Evolutionary conservation across 2,329 filamentous ascomycete species (phyloP).

Genomic region (Beauveria asiatica): DNA sequence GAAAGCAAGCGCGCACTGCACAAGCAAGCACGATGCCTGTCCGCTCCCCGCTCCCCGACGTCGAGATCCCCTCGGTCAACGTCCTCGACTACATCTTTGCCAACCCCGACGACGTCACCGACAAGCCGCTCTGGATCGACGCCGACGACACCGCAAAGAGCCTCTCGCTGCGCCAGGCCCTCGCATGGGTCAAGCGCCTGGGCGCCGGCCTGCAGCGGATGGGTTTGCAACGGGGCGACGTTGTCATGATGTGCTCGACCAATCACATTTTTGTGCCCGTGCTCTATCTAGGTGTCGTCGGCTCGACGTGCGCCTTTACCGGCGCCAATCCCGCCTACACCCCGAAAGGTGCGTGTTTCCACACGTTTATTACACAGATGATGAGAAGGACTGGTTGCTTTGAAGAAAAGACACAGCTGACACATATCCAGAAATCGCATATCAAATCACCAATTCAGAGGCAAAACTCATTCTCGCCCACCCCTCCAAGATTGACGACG

Average conservation of each 20-base stretch:
- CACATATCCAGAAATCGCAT: constrained; percentile 34
- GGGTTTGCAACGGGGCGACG: constrained; percentile 38
- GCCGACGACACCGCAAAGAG: constrained; percentile 33
- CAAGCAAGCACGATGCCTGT: constrained; percentile 27
- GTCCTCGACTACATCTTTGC: constrained; percentile 30
- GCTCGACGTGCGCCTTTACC: constrained; percentile 44
- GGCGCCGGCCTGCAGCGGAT: constrained; percentile 37
- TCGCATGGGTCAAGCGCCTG: constrained; percentile 44
- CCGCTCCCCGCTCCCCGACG: constrained; percentile 31
- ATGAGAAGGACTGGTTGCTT: too few relatives aligned
- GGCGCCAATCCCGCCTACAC: constrained; percentile 46
- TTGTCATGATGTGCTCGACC: constrained; percentile 44
- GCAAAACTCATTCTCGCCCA: constrained; percentile 43
- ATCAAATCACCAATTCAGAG: constrained; percentile 42
- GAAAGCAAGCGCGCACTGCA: neutral
- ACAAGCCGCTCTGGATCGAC: constrained; percentile 46
- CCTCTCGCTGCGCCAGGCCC: constrained; percentile 37
- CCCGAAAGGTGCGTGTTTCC: constrained; percentile 28
- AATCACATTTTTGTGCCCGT: constrained; percentile 49
- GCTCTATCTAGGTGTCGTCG: constrained; percentile 44
- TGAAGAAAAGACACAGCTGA: too few relatives aligned
- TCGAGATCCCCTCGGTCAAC: constrained; percentile 38
- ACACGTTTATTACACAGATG: neutral
- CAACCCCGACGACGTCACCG: constrained; percentile 22
- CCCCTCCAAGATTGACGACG: constrained; percentile 33